These are phyloP conservation scores for Tephrocybe sp. DNA, from an alignment of 768 basidiomycete genomes.

Conservation along the genomic window DNA sequence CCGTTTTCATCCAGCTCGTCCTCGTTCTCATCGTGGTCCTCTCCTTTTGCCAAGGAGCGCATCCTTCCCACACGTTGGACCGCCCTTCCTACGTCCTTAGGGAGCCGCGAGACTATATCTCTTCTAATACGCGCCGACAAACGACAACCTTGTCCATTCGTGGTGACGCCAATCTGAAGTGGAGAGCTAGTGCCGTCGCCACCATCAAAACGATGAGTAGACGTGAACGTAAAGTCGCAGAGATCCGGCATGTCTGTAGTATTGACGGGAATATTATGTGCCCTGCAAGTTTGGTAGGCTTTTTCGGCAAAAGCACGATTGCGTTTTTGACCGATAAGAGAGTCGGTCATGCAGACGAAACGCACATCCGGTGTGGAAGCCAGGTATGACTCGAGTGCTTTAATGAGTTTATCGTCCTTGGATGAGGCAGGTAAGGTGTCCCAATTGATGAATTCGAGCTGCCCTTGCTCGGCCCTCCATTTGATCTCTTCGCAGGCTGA, in stretches of 20 bases:
- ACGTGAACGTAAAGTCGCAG: slow-evolving; percentile 88
- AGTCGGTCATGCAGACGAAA: slow-evolving; percentile 84
- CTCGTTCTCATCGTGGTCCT: slow-evolving; percentile 22
- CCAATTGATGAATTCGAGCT: slow-evolving; percentile 63
- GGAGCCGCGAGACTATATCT: slow-evolving; percentile 77
- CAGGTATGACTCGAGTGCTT: slow-evolving; percentile 51
- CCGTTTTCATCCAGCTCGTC: slow-evolving; percentile 57
- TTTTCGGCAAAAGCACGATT: slow-evolving; percentile 52
- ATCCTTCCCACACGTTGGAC: slow-evolving; percentile 74
- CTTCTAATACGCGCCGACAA: slow-evolving; percentile 77
- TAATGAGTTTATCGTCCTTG: slow-evolving; percentile 35
- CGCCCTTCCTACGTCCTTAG: slow-evolving; percentile 71
- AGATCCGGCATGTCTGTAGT: slow-evolving; percentile 84
- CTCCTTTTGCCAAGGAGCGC: slow-evolving; percentile 46
- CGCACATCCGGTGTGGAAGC: slow-evolving; percentile 26
- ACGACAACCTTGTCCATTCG: slow-evolving; percentile 90
- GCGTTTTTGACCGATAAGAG: slow-evolving; percentile 50
- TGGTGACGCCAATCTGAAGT: slow-evolving; percentile 81
- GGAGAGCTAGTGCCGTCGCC: slow-evolving; percentile 43
- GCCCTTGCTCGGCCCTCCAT: slow-evolving; percentile 56
- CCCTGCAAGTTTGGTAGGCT: slow-evolving; percentile 55
- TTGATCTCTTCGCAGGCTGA: slow-evolving; percentile 69
- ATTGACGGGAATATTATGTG: slow-evolving; percentile 73
- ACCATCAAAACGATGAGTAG: slow-evolving; percentile 79
- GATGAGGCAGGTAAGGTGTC: slow-evolving; percentile 41